Percentiles rank a stretch among this genome's conserved stretches.
Evolutionary conservation across 1,139 yeast species (phyloP).

Genomic region (Candida glucosophila): DNA sequence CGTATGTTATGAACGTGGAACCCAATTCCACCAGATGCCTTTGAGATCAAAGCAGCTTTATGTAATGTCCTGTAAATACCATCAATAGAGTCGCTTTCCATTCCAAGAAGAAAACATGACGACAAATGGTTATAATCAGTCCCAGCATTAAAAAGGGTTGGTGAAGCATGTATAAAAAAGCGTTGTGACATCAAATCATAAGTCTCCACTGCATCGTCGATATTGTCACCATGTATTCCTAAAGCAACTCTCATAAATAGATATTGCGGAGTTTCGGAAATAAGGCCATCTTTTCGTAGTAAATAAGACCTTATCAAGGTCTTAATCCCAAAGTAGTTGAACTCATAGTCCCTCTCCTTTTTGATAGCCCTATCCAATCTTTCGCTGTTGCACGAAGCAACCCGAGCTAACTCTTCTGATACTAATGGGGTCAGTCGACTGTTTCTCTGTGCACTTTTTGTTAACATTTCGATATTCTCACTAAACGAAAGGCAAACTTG

Average conservation of each 20-base stretch:
- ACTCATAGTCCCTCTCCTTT: constrained; percentile 28
- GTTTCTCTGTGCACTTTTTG: constrained; percentile 9
- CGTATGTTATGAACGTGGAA: constrained; percentile 77
- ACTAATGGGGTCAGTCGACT: constrained; percentile 8
- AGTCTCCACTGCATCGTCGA: constrained; percentile 65
- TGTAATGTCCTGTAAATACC: constrained; percentile 84
- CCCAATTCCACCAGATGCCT: constrained; percentile 90
- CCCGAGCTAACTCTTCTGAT: constrained; percentile 16
- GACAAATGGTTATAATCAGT: constrained; percentile 40
- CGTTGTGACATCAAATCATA: constrained; percentile 78
- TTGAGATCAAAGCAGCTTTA: constrained; percentile 80
- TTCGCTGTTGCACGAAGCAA: constrained; percentile 22
- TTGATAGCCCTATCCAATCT: constrained; percentile 29
- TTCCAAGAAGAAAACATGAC: constrained; percentile 80
- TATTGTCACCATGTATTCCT: constrained; percentile 75
- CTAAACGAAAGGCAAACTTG: constrained; percentile 20
- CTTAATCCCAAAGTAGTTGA: constrained; percentile 45
- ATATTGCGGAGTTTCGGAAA: constrained; percentile 88
- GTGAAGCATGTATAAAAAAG: constrained; percentile 83
- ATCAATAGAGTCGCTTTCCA: constrained; percentile 86
- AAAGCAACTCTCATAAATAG: constrained; percentile 82
- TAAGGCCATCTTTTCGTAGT: constrained; percentile 56
- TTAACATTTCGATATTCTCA: constrained; percentile 21
- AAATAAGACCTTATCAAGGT: constrained; percentile 75
- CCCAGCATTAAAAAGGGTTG: constrained; percentile 85